Conservation (phyloP, 192 early-diverging fungal species). For the Allomyces macrogynus region DNA sequence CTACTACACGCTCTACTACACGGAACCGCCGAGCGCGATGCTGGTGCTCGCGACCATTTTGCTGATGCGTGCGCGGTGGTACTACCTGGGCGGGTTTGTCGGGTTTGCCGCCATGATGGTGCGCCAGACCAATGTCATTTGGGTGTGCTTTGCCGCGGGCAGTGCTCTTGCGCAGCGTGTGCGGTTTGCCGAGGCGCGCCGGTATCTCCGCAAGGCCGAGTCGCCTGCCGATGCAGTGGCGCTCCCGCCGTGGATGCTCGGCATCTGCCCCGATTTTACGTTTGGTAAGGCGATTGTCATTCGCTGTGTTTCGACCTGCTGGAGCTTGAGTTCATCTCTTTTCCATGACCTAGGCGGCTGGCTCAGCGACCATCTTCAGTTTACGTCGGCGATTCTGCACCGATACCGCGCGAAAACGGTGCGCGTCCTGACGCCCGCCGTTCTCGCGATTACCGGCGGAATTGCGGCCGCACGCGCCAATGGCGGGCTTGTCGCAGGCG, state of each 20-base stretch:
- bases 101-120: conserved; percentile 34
- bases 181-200: conserved; percentile 6
- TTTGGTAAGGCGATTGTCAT: conserved; percentile 5
- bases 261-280: conserved; percentile 1
- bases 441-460: neutral
- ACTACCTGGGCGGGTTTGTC: neutral
- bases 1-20: neutral
- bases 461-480: neutral
- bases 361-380: conserved; percentile 33
- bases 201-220: conserved; percentile 10
- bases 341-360: conserved; percentile 61
- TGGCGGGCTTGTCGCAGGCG: conserved; percentile 26
- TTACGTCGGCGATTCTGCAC: neutral
- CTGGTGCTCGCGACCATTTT: neutral
- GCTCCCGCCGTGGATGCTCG: conserved; percentile 1
- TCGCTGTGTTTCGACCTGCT: conserved; percentile 7
- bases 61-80: neutral
- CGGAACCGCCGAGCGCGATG: neutral
- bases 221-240: neutral
- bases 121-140: conserved; percentile 85
- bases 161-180: conserved; percentile 14
- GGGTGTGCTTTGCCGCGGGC: conserved; percentile 53
- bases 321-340: conserved; percentile 15
- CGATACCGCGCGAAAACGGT: neutral
- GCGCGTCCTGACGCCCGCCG: neutral